phyloP scores from a whole-genome alignment of 768 basidiomycete genomes.

The Suillus tomentosus region DNA sequence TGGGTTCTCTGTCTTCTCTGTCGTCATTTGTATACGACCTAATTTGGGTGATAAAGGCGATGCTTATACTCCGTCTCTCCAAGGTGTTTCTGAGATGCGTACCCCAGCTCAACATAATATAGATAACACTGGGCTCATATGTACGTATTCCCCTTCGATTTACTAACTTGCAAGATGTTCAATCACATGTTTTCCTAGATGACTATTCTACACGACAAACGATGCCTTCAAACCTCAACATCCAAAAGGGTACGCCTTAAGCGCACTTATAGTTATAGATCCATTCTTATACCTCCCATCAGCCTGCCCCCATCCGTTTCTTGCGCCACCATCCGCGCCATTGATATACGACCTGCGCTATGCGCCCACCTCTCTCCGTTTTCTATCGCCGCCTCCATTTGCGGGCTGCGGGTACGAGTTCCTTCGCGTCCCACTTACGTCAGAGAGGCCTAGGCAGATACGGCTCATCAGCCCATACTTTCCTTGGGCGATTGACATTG shows the following conservation, averaged over 20 bases:
- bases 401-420: background rate
- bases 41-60: background rate
- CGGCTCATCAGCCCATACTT: slow-evolving; percentile 12
- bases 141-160: background rate
- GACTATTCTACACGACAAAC: background rate
- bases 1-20: background rate
- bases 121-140: background rate
- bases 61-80: background rate
- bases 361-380: background rate
- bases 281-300: background rate
- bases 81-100: background rate
- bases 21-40: background rate
- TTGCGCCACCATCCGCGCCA: background rate
- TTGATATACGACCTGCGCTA: slow-evolving; percentile 14
- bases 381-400: slow-evolving; percentile 8
- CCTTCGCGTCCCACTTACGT: slow-evolving; percentile 7
- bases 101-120: slow-evolving; percentile 1
- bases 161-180: background rate
- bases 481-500: slow-evolving; percentile 13
- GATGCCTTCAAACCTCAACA: background rate
- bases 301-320: background rate
- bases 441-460: slow-evolving; percentile 1
- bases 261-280: background rate
- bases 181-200: background rate
- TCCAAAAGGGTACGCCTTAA: background rate